These are phyloP conservation scores for Zymoseptoria ardabiliae DNA, from an alignment of 2,329 filamentous ascomycete genomes.

Conservation along the genomic window DNA sequence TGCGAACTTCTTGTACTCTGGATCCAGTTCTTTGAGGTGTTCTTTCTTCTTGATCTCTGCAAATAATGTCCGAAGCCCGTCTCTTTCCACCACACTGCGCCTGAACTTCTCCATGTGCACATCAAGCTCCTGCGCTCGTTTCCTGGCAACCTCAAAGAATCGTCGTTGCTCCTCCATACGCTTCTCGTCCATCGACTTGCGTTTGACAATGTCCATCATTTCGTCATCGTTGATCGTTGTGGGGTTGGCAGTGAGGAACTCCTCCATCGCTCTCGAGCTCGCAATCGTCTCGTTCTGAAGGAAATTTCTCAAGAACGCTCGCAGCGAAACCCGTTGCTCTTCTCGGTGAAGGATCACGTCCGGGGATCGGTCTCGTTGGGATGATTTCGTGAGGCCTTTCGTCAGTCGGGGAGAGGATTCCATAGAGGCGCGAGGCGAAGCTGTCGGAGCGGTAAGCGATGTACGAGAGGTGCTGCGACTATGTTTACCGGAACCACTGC, in stretches of 20 bases:
- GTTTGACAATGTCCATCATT: slow-evolving; percentile 66
- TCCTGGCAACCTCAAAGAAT: slow-evolving; percentile 91
- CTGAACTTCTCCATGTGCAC: slow-evolving; percentile 90
- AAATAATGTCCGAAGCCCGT: slow-evolving; percentile 88
- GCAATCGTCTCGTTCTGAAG: slow-evolving; percentile 79
- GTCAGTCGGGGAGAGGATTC: slow-evolving; percentile 20
- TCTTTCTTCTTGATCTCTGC: slow-evolving; percentile 86
- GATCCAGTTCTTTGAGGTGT: slow-evolving; percentile 77
- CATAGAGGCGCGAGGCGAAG: slow-evolving; percentile 28
- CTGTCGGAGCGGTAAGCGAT: slow-evolving; percentile 23
- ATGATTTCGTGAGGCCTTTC: slow-evolving; percentile 11
- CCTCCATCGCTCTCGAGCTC: slow-evolving; percentile 70
- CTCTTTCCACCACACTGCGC: slow-evolving; percentile 61
- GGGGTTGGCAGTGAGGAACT: slow-evolving; percentile 71
- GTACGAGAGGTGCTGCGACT: slow-evolving; percentile 36
- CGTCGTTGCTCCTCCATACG: slow-evolving; percentile 85
- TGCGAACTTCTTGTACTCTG: slow-evolving; percentile 96
- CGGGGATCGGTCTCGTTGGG: slow-evolving; percentile 10
- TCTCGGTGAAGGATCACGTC: slow-evolving; percentile 65
- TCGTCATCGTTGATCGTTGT: slow-evolving; percentile 76
- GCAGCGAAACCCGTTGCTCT: slow-evolving; percentile 80
- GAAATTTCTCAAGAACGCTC: slow-evolving; percentile 81
- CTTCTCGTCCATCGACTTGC: slow-evolving; percentile 78
- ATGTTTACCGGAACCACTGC: slow-evolving; percentile 29
- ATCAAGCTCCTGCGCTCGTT: slow-evolving; percentile 84